Conservation (phyloP, 2,329 filamentous ascomycete genomes). For the Phialophora macrospora region DNA sequence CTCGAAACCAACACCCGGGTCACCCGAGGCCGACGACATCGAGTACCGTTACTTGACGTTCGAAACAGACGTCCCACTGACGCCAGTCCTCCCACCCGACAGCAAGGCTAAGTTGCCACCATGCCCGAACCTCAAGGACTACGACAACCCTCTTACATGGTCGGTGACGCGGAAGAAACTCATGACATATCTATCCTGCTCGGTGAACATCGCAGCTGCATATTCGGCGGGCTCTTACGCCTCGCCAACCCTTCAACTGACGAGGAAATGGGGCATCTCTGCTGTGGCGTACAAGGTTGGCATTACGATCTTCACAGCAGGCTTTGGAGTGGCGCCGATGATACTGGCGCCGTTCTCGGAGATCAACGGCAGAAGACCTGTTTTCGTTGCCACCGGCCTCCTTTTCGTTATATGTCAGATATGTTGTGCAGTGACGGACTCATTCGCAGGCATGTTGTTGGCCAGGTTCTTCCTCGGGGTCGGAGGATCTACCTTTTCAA, state of each 20-base stretch:
- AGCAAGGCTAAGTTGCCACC: constrained; percentile 27
- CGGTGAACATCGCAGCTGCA: constrained; percentile 76
- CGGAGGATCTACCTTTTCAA: constrained; percentile 73
- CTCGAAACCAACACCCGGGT: not conserved
- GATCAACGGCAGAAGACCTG: constrained; percentile 82
- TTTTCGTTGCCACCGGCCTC: constrained; percentile 77
- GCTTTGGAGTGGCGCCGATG: constrained; percentile 86
- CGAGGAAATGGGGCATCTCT: constrained; percentile 67
- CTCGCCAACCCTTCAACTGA: constrained; percentile 69
- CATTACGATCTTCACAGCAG: constrained; percentile 80
- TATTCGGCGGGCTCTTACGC: constrained; percentile 82
- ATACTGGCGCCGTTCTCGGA: constrained; percentile 85
- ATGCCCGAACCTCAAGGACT: constrained; percentile 68
- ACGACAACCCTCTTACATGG: constrained; percentile 75
- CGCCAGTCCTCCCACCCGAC: constrained; percentile 27
- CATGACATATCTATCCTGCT: constrained; percentile 74
- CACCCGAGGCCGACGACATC: constrained; percentile 23
- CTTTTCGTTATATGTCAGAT: constrained; percentile 70
- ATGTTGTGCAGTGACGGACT: constrained; percentile 72
- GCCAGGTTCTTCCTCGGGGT: constrained; percentile 76
- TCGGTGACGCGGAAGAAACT: constrained; percentile 70
- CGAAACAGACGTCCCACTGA: constrained; percentile 33
- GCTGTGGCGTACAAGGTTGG: constrained; percentile 67
- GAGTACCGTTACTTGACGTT: constrained; percentile 37
- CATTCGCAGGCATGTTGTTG: constrained; percentile 71